Evolutionary conservation across 805 yeast genomes (phyloP), one percentile per base, ranked within the genome.

Genomic region (Barnettozyma sp.): DNA sequence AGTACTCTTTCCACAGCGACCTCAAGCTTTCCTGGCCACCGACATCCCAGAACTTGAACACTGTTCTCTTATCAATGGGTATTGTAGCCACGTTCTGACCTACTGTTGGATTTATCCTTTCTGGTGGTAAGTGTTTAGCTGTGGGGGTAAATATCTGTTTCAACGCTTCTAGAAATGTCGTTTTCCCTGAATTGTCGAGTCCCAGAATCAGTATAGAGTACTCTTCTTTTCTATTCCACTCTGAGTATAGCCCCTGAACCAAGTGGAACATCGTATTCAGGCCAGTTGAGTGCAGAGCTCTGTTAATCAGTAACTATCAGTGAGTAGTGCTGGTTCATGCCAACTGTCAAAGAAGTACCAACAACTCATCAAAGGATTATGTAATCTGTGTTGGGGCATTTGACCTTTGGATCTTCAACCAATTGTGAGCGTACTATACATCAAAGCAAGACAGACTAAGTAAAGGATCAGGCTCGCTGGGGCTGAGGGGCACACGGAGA

Each of bases 171-270:
- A 81, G 55, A 40, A 81, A 70, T 0, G 90, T 82, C 56, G 97
- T 92, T 56, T 90, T 90, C 2, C 98, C 98, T 0, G 97, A 95
- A 63, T 90, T 88, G 58, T 90, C 97, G 20, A 90, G 70, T 14
- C 98, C 98, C 16, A 90, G 65, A 24, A 90, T 83, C 32, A 90
- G 68, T 4, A 83, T 72, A 1, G 87, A 76, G 53, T 83, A 83
- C 57, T 81, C 85, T 65, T 30, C 8, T 8, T 11, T 12, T 22
- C 32, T 22, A 32, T 78, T 79, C 63, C 71, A 67, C 38, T 67
- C 66, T 29, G 71, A 66, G 45, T 79, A 79, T 3, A 82, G 50
- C 3, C 85, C 77, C 46, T 70, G 71, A 5, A 68, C 77, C 26
- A 81, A 62, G 55, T 81, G 90, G 55, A 78, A 81, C 90, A 82